Evolutionary conservation across 1,284 basidiomycete species (phyloP), one percentile per base, ranked within the genome.

Genomic region (Apiotrichum akiyoshidainum): DNA sequence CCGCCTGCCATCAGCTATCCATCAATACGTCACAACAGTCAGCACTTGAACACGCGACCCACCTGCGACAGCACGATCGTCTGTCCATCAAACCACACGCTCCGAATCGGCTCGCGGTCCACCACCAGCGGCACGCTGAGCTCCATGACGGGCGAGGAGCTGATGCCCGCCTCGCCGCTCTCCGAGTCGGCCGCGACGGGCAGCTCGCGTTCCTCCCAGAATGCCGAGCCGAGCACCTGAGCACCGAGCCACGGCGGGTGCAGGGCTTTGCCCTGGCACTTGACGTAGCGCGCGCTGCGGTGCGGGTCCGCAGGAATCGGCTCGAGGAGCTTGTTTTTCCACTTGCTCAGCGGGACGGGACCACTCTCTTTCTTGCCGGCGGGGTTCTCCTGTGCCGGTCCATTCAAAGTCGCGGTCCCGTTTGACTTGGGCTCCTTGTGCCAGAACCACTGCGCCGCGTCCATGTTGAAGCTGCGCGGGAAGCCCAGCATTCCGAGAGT

Each of bases 21-120:
- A 2, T 19, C n/a, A 11, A 1, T 9, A 11, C 17, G 14, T 8
- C 42, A 3, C 26, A 31, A 7, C 26, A 31, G n/a, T n/a, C n/a
- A n/a, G n/a, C n/a, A 31, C 26, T 7, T 7, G 26, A 31, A 31
- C n/a, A 31, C 26, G 26, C 26, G 7, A 50, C 48, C 5, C 26
- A 51, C 50, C 22, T 41, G 55, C 16, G 42, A 21, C n/a, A 56
- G 33, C 40, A 56, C 55, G 12, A 56, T 33, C 19, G 46, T 56
- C 49, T 56, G 55, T 7, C 55, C 55, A 21, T 55, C 54, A 45
- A 55, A 55, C 26, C 13, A 52, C 39, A 56, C 41, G 5, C 40
- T 40, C 45, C 39, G n/a, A 17, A 55, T 17, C n/a, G 40, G 31
- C 12, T 9, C 34, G 10, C 26, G n/a, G 8, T 22, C 46, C 5